phyloP scores from a whole-genome alignment of 768 basidiomycete species.

The Omphalotus guepiniiformis region DNA sequence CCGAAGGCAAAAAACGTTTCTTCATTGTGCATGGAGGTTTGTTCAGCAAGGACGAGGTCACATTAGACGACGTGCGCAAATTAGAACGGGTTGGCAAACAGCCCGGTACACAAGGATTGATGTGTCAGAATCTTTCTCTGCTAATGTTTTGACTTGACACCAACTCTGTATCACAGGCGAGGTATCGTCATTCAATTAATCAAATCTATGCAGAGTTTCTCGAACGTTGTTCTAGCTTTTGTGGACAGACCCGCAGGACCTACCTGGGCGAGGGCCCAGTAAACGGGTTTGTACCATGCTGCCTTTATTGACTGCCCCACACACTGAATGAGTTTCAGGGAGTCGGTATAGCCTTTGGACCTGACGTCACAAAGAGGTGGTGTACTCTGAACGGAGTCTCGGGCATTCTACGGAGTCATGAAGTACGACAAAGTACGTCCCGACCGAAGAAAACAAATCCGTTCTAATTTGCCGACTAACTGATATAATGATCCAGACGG shows the following conservation, averaged over 20 bases:
- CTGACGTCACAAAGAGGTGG: conserved; percentile 89
- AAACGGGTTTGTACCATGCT: conserved; percentile 68
- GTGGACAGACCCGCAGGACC: conserved; percentile 95
- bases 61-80: conserved; percentile 87
- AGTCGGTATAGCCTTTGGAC: conserved; percentile 94
- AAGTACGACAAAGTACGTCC: conserved; percentile 81
- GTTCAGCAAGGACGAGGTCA: conserved; percentile 94
- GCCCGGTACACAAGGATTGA: conserved; percentile 91
- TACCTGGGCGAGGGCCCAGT: conserved; percentile 88
- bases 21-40: conserved; percentile 96
- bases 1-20: conserved; percentile 80
- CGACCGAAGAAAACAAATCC: conserved; percentile 1
- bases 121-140: conserved; percentile 57
- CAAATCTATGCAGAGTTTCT: conserved; percentile 8
- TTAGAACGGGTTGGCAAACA: conserved; percentile 85
- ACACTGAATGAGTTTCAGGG: conserved; percentile 51
- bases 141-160: conserved; percentile 1
- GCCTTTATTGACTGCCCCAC: conserved; percentile 6
- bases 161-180: conserved; percentile 43
- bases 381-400: conserved; percentile 83
- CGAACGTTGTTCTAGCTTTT: conserved; percentile 51
- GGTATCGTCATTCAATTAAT: conserved; percentile 34
- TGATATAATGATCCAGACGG: too few relatives aligned
- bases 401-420: conserved; percentile 91
- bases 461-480: conserved; percentile 1